These are phyloP conservation scores for Collybiopsis luxurians DNA, from an alignment of 768 basidiomycete genomes.

Conservation along the genomic window DNA sequence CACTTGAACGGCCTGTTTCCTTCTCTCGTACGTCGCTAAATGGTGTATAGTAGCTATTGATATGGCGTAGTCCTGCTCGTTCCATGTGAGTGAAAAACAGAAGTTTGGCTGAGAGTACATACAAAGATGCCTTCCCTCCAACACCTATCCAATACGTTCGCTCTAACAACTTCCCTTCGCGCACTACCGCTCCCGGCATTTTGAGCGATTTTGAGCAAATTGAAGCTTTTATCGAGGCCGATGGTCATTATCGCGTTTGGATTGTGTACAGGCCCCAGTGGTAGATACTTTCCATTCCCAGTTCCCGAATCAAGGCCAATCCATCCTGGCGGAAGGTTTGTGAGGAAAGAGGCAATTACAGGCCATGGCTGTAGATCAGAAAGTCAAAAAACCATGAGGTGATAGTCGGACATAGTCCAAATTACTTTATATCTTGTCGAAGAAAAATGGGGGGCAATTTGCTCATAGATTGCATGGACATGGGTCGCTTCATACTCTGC, in stretches of 20 bases:
- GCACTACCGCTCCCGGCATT: slow-evolving; percentile 47
- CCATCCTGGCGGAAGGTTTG: slow-evolving; percentile 68
- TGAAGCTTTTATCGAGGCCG: slow-evolving; percentile 81
- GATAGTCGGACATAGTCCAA: not conserved
- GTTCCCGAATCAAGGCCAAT: slow-evolving; percentile 94
- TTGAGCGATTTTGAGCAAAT: slow-evolving; percentile 73
- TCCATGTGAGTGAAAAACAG: too few species aligned
- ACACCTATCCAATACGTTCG: slow-evolving; percentile 66
- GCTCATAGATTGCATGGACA: slow-evolving; percentile 82
- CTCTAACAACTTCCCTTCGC: slow-evolving; percentile 72
- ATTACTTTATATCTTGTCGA: slow-evolving; percentile 85
- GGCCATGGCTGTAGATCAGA: slow-evolving; percentile 74
- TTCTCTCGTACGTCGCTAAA: slow-evolving; percentile 74
- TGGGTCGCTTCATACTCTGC: slow-evolving; percentile 66
- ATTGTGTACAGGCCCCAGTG: slow-evolving; percentile 56
- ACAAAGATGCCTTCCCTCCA: slow-evolving; percentile 88
- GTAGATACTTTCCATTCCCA: slow-evolving; percentile 97
- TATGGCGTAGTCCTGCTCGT: slow-evolving; percentile 83
- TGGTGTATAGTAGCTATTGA: slow-evolving; percentile 99
- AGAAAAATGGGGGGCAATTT: slow-evolving; percentile 85
- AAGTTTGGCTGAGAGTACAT: slow-evolving; percentile 26
- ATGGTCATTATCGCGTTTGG: slow-evolving; percentile 67
- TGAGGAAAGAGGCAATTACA: slow-evolving; percentile 73
- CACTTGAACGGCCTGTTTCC: slow-evolving; percentile 74
- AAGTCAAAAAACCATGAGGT: not conserved